Evolutionary conservation across 441 rosid species (phyloP), one percentile per base, ranked within the genome.

Genomic region (Gossypium gossypioides): DNA sequence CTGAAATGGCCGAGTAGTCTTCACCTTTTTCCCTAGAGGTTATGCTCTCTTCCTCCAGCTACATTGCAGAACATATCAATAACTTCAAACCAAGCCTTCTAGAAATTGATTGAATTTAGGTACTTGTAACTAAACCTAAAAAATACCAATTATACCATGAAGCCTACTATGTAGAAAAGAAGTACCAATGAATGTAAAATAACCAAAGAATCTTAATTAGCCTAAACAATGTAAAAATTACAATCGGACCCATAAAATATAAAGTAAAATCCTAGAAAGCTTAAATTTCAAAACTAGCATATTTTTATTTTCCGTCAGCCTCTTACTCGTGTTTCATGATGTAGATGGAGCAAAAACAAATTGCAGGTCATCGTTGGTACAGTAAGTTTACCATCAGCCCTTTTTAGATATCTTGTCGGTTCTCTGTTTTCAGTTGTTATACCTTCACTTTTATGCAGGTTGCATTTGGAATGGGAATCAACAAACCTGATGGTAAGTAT

Each of bases 381-480:
- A 69, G 99, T 95, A 92, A 48, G 97, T 81, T 9, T 75, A 63
- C 50, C 68, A 58, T 27, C 51, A 15, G 24, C 56, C 7, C 80
- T 60, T 55, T 68, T 56, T 56, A 3, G 55, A 42, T 40, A 6
- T 27, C 61, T 73, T 37, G 51, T 55, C 59, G 27, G 18, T 55
- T 68, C 13, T 73, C 13, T 19, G 22, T 68, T 71, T 80, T 72
- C 12, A 3, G 27, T 72, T 79, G 27, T 80, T 68, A 73, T 66
- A 27, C 19, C 58, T 61, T 74, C 73, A 42, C 57, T 76, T 81
- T 13, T 40, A 46, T 77, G 68, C 37, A 95, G 99, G 99, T 95
- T 80, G 99, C 99, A 51, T 95, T 95, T 87, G 99, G 99, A 27
- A 95, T 95, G 99, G 99, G 99, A 81, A 92, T 95, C 84, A 95